Evolutionary conservation across 2,329 filamentous ascomycete genomes (phyloP).

Genomic region (Botrytis paeoniae): DNA sequence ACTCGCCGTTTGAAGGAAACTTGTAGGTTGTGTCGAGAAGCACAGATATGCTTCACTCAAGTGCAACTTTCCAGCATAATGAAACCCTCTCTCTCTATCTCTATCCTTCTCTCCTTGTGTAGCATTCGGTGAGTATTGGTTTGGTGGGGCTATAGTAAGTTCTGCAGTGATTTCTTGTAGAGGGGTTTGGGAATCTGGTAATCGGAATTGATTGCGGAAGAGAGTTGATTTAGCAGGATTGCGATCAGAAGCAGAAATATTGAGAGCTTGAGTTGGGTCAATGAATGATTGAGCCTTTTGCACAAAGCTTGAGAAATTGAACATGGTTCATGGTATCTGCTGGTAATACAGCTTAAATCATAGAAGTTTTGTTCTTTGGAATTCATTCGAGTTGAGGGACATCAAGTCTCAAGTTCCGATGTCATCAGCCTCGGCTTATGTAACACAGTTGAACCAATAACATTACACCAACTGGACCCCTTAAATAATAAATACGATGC

Average conservation of each 20-base stretch:
- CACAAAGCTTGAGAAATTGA: slow-evolving; percentile 74
- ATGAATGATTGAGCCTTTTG: slow-evolving; percentile 95
- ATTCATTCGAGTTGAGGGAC: slow-evolving; percentile 19
- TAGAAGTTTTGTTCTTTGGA: slow-evolving; percentile 1
- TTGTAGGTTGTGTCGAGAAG: slow-evolving; percentile 91
- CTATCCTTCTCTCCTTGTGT: slow-evolving; percentile 69
- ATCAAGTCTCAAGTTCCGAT: slow-evolving; percentile 19
- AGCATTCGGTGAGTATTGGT: slow-evolving; percentile 48
- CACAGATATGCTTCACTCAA: slow-evolving; percentile 92
- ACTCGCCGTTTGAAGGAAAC: slow-evolving; percentile 78
- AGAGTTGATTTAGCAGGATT: slow-evolving; percentile 88
- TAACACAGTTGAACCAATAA: slow-evolving; percentile 3
- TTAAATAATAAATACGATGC: slow-evolving; percentile 17
- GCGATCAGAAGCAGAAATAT: slow-evolving; percentile 69
- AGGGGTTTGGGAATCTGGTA: slow-evolving; percentile 87
- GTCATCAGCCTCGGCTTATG: slow-evolving; percentile 18
- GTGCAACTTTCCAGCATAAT: slow-evolving; percentile 90
- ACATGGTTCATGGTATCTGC: slow-evolving; percentile 47
- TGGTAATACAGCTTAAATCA: slow-evolving; percentile 21
- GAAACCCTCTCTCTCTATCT: slow-evolving; percentile 67
- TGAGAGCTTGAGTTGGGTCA: slow-evolving; percentile 77
- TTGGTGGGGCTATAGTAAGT: slow-evolving; percentile 74
- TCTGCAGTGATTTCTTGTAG: slow-evolving; percentile 96
- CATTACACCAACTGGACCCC: background rate
- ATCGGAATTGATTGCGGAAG: slow-evolving; percentile 94